phyloP scores from a whole-genome alignment of 2,329 filamentous ascomycete species.

The Periconia sp. region DNA sequence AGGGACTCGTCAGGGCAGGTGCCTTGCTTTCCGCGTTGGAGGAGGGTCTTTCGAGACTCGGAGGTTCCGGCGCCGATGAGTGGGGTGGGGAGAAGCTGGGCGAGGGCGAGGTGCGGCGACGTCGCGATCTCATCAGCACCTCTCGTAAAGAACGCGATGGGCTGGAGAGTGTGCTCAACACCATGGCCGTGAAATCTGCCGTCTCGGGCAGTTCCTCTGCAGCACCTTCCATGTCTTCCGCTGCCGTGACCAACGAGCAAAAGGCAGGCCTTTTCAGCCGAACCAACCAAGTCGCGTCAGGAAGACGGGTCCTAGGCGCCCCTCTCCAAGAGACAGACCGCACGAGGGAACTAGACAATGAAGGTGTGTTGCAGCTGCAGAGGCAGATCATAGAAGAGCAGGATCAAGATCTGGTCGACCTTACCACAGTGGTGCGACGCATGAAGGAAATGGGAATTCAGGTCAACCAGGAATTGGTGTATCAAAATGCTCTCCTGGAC shows the following conservation, averaged over 20 bases:
- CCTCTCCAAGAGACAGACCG: conserved; percentile 74
- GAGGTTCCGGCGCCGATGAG: conserved; percentile 39
- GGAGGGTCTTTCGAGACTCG: conserved; percentile 58
- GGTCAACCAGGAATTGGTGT: conserved; percentile 72
- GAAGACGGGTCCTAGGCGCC: conserved; percentile 66
- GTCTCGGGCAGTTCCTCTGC: conserved; percentile 39
- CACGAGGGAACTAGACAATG: conserved; percentile 76
- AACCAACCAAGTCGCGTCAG: conserved; percentile 10
- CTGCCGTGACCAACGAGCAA: conserved; percentile 36
- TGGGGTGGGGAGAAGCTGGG: conserved; percentile 58
- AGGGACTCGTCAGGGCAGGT: conserved; percentile 68
- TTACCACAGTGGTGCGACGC: conserved; percentile 68
- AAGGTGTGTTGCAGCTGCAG: conserved; percentile 73
- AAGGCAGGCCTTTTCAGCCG: conserved; percentile 41
- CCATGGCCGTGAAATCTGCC: conserved; percentile 56
- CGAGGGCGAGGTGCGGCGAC: conserved; percentile 72
- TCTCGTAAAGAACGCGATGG: conserved; percentile 75
- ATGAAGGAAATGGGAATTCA: conserved; percentile 77
- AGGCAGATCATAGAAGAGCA: conserved; percentile 73
- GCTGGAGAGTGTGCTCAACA: conserved; percentile 71
- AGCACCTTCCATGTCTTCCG: conserved; percentile 33
- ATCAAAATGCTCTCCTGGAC: conserved; percentile 73
- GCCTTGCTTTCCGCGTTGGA: conserved; percentile 65
- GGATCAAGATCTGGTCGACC: conserved; percentile 69
- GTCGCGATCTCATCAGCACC: conserved; percentile 69